Base-by-base conservation (phyloP, 192 early-diverging fungal genomes). In the Rhizophagus sp. region DNA sequence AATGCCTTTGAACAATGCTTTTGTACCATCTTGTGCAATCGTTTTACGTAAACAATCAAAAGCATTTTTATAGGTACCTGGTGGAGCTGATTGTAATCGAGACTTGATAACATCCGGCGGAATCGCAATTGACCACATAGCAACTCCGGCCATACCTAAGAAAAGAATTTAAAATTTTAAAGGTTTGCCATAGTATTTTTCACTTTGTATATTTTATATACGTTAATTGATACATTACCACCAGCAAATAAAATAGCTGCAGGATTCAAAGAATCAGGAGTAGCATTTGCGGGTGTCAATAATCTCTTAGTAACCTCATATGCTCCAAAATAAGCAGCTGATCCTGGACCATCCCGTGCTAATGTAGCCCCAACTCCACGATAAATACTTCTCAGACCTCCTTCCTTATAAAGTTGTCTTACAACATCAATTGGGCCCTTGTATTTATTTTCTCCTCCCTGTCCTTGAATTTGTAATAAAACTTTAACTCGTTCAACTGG, bases 401-500 rank as follows among this genome's bases (percentile, higher is more conserved):
- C 96, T 79, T 97, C 95, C 78, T 89, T 89, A 82, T 94, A 91
- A 79, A 98, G 90, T 62, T 92, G 92, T 73, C 86, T 83, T 8
- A 93, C 93, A 24, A 96, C 98, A 87, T 97, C 96, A 63, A 93
- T 76, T 78, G 97, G 97, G 67, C 96, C 96, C 84, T 94, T 97
- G 90, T 97, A 99, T 79, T 93, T 85, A 80, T 83, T 82, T 77
- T 83, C 83, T 15, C 84, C 89, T 49, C 88, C 90, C 25, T 89
- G 83, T 19, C 88, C 87, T 86, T 92, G 88, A 85, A 94, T 95
- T 84, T 99, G 98, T 80, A 99, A 87, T 69, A 96, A 86, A 34
- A 97, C 95, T 89, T 98, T 99, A 88, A 99, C 92, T 78, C 97
- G 93, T 86, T 98, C 98, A 87, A 93, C 94, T 61, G 97, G 97